These are phyloP conservation scores for Skeletonema potamos DNA, from an alignment of 108 stramenopile species.

Conservation along the genomic window DNA sequence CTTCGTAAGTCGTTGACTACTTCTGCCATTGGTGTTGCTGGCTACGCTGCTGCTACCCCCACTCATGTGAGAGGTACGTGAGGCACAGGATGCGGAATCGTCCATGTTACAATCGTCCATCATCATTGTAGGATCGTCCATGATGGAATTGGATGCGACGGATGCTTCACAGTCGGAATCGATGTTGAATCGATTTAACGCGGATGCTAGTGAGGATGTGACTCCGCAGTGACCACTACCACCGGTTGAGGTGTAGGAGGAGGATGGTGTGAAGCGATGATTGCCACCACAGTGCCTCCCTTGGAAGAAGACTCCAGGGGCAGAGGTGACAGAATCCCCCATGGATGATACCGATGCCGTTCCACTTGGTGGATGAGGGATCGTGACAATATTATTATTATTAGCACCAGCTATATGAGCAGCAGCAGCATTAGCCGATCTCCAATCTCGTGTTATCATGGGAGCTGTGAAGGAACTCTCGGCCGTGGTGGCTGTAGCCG, in stretches of 20 bases:
- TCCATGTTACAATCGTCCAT: constrained; percentile 14
- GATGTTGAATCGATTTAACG: constrained; percentile 40
- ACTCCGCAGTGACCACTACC: background rate
- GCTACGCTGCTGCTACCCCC: constrained; percentile 4
- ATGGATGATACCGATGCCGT: background rate
- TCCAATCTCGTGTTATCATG: constrained; percentile 42
- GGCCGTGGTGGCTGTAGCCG: constrained; percentile 36
- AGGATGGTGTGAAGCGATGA: background rate
- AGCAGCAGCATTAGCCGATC: background rate
- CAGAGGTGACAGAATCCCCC: background rate
- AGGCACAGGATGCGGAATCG: constrained; percentile 20
- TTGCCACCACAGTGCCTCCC: background rate
- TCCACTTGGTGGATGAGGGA: background rate
- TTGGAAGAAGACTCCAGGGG: constrained; percentile 1
- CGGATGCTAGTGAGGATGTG: constrained; percentile 31
- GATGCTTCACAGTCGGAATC: constrained; percentile 48
- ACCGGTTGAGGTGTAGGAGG: background rate
- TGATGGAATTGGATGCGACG: constrained; percentile 22
- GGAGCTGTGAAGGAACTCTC: constrained; percentile 18
- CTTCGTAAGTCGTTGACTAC: background rate
- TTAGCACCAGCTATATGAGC: no score
- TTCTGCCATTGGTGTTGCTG: background rate
- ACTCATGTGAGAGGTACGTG: constrained; percentile 10
- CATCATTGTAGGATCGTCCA: constrained; percentile 23
- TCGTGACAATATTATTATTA: background rate